Base-by-base conservation (phyloP, 805 yeast genomes). In the Schizosaccharomyces osmophilus region DNA sequence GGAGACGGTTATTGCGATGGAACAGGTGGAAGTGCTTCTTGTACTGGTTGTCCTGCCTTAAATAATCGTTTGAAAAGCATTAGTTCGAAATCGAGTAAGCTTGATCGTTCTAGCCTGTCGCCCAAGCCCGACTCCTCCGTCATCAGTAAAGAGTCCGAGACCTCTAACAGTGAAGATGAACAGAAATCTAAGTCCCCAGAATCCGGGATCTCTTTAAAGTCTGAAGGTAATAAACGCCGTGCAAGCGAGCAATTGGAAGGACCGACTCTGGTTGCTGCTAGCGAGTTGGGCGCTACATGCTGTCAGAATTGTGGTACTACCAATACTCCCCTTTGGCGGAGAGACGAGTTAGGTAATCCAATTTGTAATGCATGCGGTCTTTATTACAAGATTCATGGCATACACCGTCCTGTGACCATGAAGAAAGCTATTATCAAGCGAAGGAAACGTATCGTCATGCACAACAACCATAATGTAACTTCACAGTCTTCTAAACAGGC, bases 281-380 rank as follows among this genome's bases (percentile, higher is more conserved):
- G 26, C 15, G 57, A 51, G 15, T 94, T 0, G 11, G 36, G 36
- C 15, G 57, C 19, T 51, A 51, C 57, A 8, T 51, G n/a, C n/a
- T 86, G 95, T 69, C 82, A 79, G 65, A 87, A 86, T 73, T 86
- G 95, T 72, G 82, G 82, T 2, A 84, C 93, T 13, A 86, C 93
- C 1, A 84, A 84, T 62, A 86, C 95, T 0, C 95, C 95, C 0
- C 73, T 86, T 13, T 86, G 95, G 95, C 77, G 95, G 68, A 74
- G 95, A 64, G 89, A 85, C 69, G 88, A 82, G 65, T 76, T 76
- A 5, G 95, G 95, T 3, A 82, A 85, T 66, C 84, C 88, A 31
- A 85, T 87, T 29, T 86, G 95, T 74, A 86, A 86, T 68, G 95
- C 95, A 0, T 86, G 95, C 73, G 95, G 88, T 2, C 72, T 87